Percentiles rank a stretch among this genome's conserved stretches.
Conservation (phyloP, 208 protist species). For the Crithidia bombi region DNA sequence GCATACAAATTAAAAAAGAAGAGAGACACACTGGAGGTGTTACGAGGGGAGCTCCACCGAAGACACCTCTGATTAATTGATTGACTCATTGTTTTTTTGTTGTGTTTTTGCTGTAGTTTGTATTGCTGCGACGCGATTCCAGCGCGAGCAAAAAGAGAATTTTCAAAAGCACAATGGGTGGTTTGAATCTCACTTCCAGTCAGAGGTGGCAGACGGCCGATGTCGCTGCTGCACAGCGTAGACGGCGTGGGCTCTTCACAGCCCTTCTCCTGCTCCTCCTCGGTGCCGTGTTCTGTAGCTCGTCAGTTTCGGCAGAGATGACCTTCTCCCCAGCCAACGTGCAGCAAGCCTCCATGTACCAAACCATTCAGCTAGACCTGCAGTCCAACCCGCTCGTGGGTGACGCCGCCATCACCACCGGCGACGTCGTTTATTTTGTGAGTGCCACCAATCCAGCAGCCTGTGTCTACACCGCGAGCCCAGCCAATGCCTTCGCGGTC, state of each 20-base stretch:
- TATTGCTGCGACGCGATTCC: no score
- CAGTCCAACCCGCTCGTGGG: constrained; percentile 56
- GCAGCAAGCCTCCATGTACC: constrained; percentile 80
- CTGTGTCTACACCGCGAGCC: constrained; percentile 33
- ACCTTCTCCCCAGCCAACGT: constrained; percentile 72
- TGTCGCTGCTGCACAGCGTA: not conserved
- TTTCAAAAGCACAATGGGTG: no score
- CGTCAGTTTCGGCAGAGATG: constrained; percentile 47
- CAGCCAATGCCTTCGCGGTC: constrained; percentile 48
- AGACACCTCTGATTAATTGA: no score
- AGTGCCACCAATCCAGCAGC: constrained; percentile 1
- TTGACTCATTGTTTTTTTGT: no score
- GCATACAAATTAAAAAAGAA: no score
- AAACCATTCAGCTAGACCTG: constrained; percentile 67
- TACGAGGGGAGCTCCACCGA: no score
- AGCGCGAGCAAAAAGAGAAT: no score
- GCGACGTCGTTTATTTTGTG: constrained; percentile 77
- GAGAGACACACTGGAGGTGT: no score
- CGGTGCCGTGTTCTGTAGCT: constrained; percentile 8
- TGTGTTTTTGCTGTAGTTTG: no score
- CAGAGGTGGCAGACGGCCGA: not conserved
- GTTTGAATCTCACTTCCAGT: no score
- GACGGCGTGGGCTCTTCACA: not conserved
- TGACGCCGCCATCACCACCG: constrained; percentile 59
- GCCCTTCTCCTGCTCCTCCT: not conserved